phyloP scores from a whole-genome alignment of 192 early-diverging fungal species.

The Funneliformis geosporum region DNA sequence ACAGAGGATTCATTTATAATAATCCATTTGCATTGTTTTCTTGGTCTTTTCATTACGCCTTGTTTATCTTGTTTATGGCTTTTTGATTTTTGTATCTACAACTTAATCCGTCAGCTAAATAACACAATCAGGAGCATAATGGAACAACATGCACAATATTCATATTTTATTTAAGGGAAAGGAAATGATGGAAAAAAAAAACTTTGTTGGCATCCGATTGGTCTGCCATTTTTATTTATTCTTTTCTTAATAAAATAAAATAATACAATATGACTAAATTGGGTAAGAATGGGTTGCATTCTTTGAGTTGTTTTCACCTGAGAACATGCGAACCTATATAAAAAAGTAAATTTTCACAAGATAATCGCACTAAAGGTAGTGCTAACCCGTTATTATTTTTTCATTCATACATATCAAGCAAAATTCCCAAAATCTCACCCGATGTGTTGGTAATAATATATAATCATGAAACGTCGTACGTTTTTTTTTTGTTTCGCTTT shows the following conservation, averaged over 20 bases:
- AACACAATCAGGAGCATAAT: too few species aligned
- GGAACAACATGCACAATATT: too few species aligned
- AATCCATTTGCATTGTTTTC: too few species aligned
- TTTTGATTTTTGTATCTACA: too few species aligned
- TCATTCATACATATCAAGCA: not conserved
- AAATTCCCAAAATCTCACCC: not conserved
- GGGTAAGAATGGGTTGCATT: not conserved
- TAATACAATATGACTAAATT: slow-evolving; percentile 23
- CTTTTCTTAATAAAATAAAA: not conserved
- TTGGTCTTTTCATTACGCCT: too few species aligned
- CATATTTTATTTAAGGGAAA: not conserved
- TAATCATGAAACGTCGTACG: not conserved
- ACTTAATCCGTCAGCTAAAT: too few species aligned
- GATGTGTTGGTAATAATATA: not conserved
- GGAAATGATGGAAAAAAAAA: not conserved
- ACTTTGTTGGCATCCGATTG: too few species aligned
- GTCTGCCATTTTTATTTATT: not conserved
- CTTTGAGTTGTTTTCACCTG: slow-evolving; percentile 15
- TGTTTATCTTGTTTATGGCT: too few species aligned
- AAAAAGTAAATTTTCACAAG: slow-evolving; percentile 8
- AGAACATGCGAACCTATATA: slow-evolving; percentile 21
- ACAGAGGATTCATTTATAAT: too few species aligned
- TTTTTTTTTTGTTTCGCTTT: not conserved
- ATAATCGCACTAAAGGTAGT: not conserved
- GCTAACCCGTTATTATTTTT: not conserved